These are phyloP conservation scores for Acaromyces ingoldii DNA, from an alignment of 1,284 basidiomycete genomes.

Conservation along the genomic window DNA sequence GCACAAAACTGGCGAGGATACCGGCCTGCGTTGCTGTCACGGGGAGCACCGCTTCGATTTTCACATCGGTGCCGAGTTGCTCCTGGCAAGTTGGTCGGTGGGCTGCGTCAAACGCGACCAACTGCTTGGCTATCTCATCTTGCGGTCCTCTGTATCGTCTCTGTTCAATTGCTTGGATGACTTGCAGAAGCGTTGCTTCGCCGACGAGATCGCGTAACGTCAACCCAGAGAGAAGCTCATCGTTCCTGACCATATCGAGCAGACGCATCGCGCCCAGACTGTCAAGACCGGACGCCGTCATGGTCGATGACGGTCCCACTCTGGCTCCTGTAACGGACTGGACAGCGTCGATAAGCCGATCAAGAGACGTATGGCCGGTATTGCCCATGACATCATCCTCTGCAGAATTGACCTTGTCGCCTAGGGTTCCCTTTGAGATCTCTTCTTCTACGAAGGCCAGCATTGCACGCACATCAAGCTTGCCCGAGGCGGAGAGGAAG, in stretches of 20 bases:
- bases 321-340: no score
- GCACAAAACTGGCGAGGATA: slow-evolving; percentile 14
- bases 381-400: no score
- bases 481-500: not conserved
- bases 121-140: slow-evolving; percentile 1
- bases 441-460: not conserved
- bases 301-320: no score
- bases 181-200: no score
- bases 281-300: slow-evolving; percentile 11
- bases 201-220: no score
- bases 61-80: not conserved
- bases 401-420: no score
- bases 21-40: slow-evolving; percentile 18
- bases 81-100: not conserved
- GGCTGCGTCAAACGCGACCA: not conserved
- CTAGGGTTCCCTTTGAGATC: no score
- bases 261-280: slow-evolving; percentile 15
- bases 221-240: not conserved
- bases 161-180: no score
- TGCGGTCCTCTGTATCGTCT: no score
- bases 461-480: not conserved
- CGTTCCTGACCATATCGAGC: slow-evolving; percentile 7
- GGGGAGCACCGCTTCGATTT: not conserved
- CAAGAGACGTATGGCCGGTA: no score
- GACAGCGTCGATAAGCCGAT: no score